Percentiles rank a stretch among this genome's conserved stretches.
Conservation (phyloP, 2,329 filamentous ascomycete species). For the Akanthomyces dipterigenus region DNA sequence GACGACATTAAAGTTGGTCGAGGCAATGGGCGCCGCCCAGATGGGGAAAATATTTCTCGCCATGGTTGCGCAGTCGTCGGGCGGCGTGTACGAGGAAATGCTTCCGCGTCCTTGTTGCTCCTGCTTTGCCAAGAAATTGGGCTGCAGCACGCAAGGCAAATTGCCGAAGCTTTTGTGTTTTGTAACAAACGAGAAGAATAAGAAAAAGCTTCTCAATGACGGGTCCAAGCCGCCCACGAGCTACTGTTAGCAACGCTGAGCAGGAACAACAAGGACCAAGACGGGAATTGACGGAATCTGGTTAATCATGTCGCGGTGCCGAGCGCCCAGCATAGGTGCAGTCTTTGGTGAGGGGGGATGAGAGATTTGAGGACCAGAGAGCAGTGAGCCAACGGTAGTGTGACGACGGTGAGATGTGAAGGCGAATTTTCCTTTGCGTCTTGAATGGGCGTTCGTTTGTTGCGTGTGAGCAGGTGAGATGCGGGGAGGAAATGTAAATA, state of each 20-base stretch:
- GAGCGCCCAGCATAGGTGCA: background rate
- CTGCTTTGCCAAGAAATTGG: background rate
- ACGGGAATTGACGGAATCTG: conserved; percentile 2
- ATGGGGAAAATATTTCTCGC: conserved; percentile 8
- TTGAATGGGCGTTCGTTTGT: too few species aligned
- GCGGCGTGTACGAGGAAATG: background rate
- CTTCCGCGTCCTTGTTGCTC: background rate
- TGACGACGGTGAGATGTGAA: background rate
- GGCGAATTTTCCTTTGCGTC: background rate
- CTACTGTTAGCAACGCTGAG: conserved; percentile 14
- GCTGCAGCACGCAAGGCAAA: background rate
- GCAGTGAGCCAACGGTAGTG: background rate
- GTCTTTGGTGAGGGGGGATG: too few species aligned
- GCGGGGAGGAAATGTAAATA: background rate
- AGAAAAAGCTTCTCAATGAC: background rate
- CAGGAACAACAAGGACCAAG: conserved; percentile 6
- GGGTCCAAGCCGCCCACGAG: conserved; percentile 10
- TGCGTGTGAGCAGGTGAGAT: background rate
- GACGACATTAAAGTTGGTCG: conserved; percentile 79
- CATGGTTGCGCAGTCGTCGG: background rate
- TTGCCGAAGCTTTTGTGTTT: background rate
- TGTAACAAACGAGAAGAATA: background rate
- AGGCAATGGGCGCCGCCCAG: conserved; percentile 39
- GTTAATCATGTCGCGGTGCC: conserved; percentile 9
- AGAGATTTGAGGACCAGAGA: background rate